Conservation (phyloP, 352 stramenopile genomes). For the Phytophthora rubi region DNA sequence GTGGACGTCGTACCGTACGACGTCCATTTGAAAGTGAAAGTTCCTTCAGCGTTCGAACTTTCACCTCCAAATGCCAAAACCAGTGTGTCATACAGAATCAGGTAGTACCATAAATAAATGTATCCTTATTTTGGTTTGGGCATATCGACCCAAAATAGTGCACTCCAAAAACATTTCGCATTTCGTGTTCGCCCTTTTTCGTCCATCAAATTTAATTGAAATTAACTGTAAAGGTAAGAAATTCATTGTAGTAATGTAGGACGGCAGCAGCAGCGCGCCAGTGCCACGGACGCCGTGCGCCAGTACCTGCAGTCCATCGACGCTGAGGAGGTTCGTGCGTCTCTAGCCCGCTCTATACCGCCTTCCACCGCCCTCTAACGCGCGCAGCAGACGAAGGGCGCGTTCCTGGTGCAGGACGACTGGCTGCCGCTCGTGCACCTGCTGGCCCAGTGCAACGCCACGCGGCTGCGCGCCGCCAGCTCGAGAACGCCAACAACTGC, state of each 20-base stretch:
- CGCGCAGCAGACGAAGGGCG: constrained; percentile 38
- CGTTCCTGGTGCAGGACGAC: constrained; percentile 46
- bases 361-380: neutral
- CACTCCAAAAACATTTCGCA: too few relatives aligned
- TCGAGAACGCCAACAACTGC: constrained; percentile 66
- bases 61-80: too few relatives aligned
- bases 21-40: too few relatives aligned
- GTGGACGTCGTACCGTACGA: too few relatives aligned
- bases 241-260: neutral
- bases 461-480: constrained; percentile 46
- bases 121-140: too few relatives aligned
- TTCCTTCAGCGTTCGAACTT: too few relatives aligned
- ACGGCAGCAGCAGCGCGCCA: constrained; percentile 44
- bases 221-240: neutral
- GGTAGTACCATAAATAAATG: too few relatives aligned
- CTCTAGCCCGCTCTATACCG: neutral
- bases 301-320: constrained; percentile 71
- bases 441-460: constrained; percentile 45
- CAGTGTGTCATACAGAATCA: too few relatives aligned
- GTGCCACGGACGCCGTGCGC: constrained; percentile 65
- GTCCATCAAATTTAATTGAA: too few relatives aligned
- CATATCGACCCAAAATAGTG: too few relatives aligned
- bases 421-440: constrained; percentile 27
- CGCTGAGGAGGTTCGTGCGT: constrained; percentile 52
- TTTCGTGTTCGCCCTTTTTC: too few relatives aligned